Conservation (phyloP, 805 yeast species). For the Cyberlindnera lachancei region DNA sequence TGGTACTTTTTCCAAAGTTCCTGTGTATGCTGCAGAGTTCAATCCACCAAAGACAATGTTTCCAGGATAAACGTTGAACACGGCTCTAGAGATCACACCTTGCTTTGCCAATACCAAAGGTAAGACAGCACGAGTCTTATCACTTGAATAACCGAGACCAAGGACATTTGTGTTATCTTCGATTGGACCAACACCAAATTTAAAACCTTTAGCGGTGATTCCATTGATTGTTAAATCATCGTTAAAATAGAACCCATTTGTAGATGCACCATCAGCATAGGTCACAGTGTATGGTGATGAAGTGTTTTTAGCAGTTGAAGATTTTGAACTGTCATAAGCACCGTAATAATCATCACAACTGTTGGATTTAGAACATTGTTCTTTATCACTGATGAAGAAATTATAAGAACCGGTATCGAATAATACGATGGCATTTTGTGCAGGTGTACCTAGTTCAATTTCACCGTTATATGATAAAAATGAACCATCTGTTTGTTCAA, state of each 20-base stretch:
- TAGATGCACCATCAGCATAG: conserved; percentile 9
- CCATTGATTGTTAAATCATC: conserved; percentile 11
- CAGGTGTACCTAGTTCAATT: conserved; percentile 13
- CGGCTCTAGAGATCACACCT: conserved; percentile 7
- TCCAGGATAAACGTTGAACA: conserved; percentile 6
- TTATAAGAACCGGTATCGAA: conserved; percentile 18
- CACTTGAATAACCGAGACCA: conserved; percentile 8
- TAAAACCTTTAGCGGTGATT: conserved; percentile 1
- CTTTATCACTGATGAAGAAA: conserved; percentile 3
- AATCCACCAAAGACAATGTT: conserved; percentile 18
- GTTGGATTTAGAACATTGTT: conserved; percentile 4
- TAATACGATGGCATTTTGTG: conserved; percentile 5
- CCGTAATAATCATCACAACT: conserved; percentile 1
- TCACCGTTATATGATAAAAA: conserved; percentile 3
- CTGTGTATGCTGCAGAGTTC: conserved; percentile 12
- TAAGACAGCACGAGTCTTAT: conserved; percentile 1
- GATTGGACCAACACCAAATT: conserved; percentile 3
- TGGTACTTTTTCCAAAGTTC: conserved; percentile 10
- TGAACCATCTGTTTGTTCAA: background rate
- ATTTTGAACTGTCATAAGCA: conserved; percentile 3
- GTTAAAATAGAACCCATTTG: conserved; percentile 3
- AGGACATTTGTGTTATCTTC: conserved; percentile 5
- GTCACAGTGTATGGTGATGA: background rate
- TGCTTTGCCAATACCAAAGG: conserved; percentile 1
- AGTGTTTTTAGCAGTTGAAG: conserved; percentile 3